Percentiles rank a stretch among this genome's conserved stretches.
Evolutionary conservation across 768 basidiomycete species (phyloP).

Genomic region (Tricholoma sp.): DNA sequence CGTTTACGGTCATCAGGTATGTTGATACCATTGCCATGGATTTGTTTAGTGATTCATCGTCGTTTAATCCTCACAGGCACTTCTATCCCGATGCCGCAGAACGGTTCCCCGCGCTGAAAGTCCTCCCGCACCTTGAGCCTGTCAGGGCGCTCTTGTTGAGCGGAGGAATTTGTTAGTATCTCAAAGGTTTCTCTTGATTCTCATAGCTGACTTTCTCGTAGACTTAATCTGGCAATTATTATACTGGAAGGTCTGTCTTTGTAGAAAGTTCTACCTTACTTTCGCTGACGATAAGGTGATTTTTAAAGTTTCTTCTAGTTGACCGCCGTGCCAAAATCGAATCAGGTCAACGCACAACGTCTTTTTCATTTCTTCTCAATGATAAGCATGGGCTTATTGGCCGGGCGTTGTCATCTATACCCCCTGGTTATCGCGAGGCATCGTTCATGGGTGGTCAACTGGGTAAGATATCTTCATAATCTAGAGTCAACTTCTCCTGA

Average conservation of each 20-base stretch:
- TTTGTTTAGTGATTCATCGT: neutral
- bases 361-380: slow-evolving; percentile 83
- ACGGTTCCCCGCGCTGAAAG: slow-evolving; percentile 80
- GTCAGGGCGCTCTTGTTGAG: slow-evolving; percentile 71
- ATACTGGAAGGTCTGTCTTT: slow-evolving; percentile 76
- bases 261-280: neutral
- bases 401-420: slow-evolving; percentile 54
- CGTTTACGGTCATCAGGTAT: slow-evolving; percentile 86
- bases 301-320: slow-evolving; percentile 70
- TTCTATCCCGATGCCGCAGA: slow-evolving; percentile 76
- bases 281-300: slow-evolving; percentile 1
- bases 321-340: slow-evolving; percentile 86
- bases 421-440: slow-evolving; percentile 55
- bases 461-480: slow-evolving; percentile 35
- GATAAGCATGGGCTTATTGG: slow-evolving; percentile 86
- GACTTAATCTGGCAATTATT: slow-evolving; percentile 90
- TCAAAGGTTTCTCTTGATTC: neutral
- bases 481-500: neutral
- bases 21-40: slow-evolving; percentile 15
- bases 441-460: slow-evolving; percentile 87
- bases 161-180: slow-evolving; percentile 72
- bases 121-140: slow-evolving; percentile 69
- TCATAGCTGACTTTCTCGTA: slow-evolving; percentile 27
- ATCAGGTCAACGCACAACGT: slow-evolving; percentile 88
- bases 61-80: slow-evolving; percentile 48